phyloP scores from a whole-genome alignment of 163 green algal genomes.

The Chlamydomonas reinhardtii region DNA sequence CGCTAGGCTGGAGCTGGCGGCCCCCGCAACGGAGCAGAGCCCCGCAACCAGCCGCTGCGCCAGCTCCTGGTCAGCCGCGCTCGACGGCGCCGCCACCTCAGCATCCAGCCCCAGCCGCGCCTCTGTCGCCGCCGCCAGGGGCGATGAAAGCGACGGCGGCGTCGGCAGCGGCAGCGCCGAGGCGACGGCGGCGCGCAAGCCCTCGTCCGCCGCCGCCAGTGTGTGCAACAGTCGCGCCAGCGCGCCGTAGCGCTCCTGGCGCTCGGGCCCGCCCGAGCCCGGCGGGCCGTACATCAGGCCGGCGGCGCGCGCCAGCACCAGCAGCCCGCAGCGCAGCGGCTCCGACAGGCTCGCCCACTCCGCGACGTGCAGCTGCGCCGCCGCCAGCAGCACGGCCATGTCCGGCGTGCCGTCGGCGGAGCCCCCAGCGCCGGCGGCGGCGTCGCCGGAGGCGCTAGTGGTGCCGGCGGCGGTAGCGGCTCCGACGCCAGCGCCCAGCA shows the following conservation, averaged over 20 bases:
- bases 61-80: background rate
- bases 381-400: background rate
- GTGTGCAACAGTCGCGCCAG: background rate
- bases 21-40: background rate
- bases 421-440: background rate
- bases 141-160: background rate
- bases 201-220: background rate
- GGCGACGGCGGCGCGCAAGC: background rate
- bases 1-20: background rate
- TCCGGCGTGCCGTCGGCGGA: background rate
- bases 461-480: background rate
- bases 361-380: background rate
- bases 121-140: background rate
- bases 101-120: background rate
- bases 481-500: background rate
- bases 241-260: background rate
- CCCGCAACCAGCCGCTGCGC: background rate
- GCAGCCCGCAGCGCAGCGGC: background rate
- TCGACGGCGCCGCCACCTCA: background rate
- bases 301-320: background rate
- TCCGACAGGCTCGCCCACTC: conserved; percentile 16
- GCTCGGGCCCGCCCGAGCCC: background rate
- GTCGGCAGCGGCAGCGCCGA: background rate
- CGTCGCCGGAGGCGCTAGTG: background rate
- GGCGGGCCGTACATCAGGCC: background rate